Evolutionary conservation across 805 yeast species (phyloP), one percentile per base, ranked within the genome.

Genomic region (Pichia manshurica): DNA sequence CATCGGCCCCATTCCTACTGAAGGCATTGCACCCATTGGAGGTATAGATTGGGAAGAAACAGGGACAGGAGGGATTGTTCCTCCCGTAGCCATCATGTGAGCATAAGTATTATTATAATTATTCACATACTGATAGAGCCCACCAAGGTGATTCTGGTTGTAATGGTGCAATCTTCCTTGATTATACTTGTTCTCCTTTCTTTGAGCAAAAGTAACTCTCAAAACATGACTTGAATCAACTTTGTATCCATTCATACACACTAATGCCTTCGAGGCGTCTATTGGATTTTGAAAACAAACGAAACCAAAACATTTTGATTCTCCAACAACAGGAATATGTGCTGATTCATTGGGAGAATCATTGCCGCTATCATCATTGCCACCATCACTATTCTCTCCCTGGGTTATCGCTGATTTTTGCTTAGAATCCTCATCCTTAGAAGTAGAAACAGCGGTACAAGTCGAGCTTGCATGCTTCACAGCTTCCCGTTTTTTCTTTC

Each of bases 271-370:
- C 42, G 79, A 75, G 7, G 95, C 93, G 58, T 81, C 77, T 42
- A 77, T 68, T 47, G 85, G 82, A 52, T 68, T 69, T 57, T 78
- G 80, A 60, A 75, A 87, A 65, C 88, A 84, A 46, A 86, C 87
- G 68, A 87, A 87, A 39, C 93, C 95, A 61, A 83, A 87, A 19
- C 93, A 90, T 61, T 81, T 78, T 20, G 91, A 83, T 50, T 70
- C 70, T 2, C 62, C 61, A 28, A 55, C 52, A 34, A 39, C 20
- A 21, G 39, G 45, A 2, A 23, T 20, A n/a, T 31, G 44, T 4
- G 33, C 46, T 6, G 17, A 23, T 29, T 13, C 34, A 41, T 19
- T 46, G 33, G 10, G 13, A 19, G 15, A 40, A 45, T 25, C 51
- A 13, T 23, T 12, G n/a, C 16, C 47, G 10, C 41, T 45, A 12